Evolutionary conservation across 2,329 filamentous ascomycete species (phyloP).

Genomic region (Aaosphaeria pasadenensis): DNA sequence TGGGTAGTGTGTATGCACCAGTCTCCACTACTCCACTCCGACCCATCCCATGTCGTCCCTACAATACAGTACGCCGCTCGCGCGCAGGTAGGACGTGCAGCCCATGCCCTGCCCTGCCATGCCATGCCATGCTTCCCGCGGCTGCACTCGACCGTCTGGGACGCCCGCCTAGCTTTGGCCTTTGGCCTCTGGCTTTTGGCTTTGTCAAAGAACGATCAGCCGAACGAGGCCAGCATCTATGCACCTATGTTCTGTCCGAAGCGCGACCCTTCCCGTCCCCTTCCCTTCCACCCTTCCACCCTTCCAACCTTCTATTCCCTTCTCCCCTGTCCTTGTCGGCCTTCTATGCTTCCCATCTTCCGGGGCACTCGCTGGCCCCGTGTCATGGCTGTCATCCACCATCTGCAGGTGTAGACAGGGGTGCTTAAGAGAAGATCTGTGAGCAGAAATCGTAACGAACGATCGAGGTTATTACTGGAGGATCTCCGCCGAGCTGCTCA

Average conservation of each 20-base stretch:
- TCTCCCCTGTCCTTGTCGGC: constrained; percentile 17
- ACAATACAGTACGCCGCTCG: not conserved
- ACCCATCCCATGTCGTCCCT: not conserved
- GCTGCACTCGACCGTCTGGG: constrained; percentile 32
- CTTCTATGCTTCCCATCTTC: constrained; percentile 32
- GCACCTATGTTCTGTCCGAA: not conserved
- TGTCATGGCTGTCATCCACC: constrained; percentile 37
- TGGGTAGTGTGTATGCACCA: no score
- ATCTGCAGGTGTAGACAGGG: constrained; percentile 35
- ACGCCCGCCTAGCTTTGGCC: not conserved
- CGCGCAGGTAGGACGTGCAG: constrained; percentile 2
- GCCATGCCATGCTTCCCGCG: constrained; percentile 19
- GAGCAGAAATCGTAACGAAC: constrained; percentile 28
- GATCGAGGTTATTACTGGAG: constrained; percentile 40
- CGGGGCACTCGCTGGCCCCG: constrained; percentile 34
- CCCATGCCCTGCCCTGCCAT: constrained; percentile 15
- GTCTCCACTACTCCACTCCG: no score
- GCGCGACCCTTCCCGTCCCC: not conserved
- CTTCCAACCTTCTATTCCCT: constrained; percentile 25
- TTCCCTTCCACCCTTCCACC: constrained; percentile 24
- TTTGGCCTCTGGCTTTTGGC: constrained; percentile 3
- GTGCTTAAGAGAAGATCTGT: constrained; percentile 28
- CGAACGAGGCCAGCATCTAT: constrained; percentile 36
- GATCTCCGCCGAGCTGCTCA: constrained; percentile 33
- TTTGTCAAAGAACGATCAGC: constrained; percentile 40